phyloP scores from a whole-genome alignment of 306 rosid genomes.

The Fagus sylvatica region DNA sequence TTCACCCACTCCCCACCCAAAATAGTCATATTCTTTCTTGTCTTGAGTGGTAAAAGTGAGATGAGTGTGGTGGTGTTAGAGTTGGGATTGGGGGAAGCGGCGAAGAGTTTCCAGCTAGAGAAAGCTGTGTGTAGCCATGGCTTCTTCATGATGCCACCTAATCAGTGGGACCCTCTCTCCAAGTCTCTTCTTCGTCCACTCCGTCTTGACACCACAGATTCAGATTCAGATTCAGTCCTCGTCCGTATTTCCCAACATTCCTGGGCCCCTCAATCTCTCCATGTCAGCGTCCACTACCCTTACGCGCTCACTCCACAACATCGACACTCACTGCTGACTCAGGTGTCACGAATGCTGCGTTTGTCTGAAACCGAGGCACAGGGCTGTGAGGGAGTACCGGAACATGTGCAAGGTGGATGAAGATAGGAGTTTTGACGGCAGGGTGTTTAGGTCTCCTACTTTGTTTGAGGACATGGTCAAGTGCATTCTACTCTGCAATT shows the following conservation, averaged over 20 bases:
- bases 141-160: constrained; percentile 63
- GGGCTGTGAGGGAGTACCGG: constrained; percentile 32
- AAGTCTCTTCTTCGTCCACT: constrained; percentile 50
- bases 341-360: constrained; percentile 52
- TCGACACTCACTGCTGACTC: constrained; percentile 27
- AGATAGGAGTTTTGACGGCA: constrained; percentile 30
- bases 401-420: background rate
- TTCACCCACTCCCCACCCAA: too few species aligned
- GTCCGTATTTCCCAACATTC: constrained; percentile 35
- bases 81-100: constrained; percentile 31
- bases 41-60: background rate
- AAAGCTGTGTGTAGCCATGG: constrained; percentile 58
- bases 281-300: constrained; percentile 19
- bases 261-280: background rate
- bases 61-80: constrained; percentile 10
- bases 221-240: constrained; percentile 9
- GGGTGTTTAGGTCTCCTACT: constrained; percentile 54
- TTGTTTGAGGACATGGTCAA: constrained; percentile 64
- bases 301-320: constrained; percentile 25
- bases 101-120: constrained; percentile 31
- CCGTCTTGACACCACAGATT: constrained; percentile 27
- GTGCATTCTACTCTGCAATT: constrained; percentile 56
- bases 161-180: constrained; percentile 50
- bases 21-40: too few species aligned
- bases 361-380: constrained; percentile 38